A percentile compares a stretch with the other conserved stretches of the same genome.
Evolutionary conservation across 805 yeast genomes (phyloP).

Genomic region (Spathaspora gorwiae): DNA sequence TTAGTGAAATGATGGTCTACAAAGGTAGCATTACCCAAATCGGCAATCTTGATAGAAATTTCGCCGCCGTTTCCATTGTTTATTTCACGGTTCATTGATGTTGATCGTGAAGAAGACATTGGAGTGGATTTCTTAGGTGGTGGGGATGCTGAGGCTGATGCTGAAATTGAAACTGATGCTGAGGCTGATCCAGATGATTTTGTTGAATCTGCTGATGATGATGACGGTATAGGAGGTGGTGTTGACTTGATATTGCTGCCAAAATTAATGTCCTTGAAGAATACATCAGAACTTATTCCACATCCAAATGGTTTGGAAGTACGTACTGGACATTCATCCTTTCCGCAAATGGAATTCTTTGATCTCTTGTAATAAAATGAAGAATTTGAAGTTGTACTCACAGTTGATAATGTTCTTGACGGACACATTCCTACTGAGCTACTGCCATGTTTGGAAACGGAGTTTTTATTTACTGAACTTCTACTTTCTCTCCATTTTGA

Average conservation of each 20-base stretch:
- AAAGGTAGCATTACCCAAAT: slow-evolving; percentile 90
- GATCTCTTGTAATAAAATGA: slow-evolving; percentile 9
- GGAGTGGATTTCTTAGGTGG: background rate
- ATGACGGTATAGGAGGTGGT: background rate
- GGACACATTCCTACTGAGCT: background rate
- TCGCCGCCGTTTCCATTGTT: background rate
- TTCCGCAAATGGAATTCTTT: slow-evolving; percentile 9
- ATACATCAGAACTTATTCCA: slow-evolving; percentile 28
- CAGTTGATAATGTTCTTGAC: slow-evolving; percentile 8
- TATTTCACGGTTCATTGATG: background rate
- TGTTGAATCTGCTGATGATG: background rate
- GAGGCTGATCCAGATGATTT: background rate
- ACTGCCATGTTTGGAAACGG: background rate
- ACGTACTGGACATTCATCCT: slow-evolving; percentile 30
- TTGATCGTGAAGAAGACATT: background rate
- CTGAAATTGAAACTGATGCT: background rate
- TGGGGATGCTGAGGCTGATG: background rate
- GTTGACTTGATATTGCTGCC: background rate
- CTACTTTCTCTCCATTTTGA: slow-evolving; percentile 7
- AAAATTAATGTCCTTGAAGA: slow-evolving; percentile 10
- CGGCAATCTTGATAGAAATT: slow-evolving; percentile 71
- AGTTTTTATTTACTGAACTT: background rate
- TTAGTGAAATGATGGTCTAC: slow-evolving; percentile 74
- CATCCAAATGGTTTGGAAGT: slow-evolving; percentile 47
- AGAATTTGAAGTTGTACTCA: slow-evolving; percentile 6